Evolutionary conservation across 352 stramenopile species (phyloP), one percentile per base, ranked within the genome.

Genomic region (Pythium folliculosum): DNA sequence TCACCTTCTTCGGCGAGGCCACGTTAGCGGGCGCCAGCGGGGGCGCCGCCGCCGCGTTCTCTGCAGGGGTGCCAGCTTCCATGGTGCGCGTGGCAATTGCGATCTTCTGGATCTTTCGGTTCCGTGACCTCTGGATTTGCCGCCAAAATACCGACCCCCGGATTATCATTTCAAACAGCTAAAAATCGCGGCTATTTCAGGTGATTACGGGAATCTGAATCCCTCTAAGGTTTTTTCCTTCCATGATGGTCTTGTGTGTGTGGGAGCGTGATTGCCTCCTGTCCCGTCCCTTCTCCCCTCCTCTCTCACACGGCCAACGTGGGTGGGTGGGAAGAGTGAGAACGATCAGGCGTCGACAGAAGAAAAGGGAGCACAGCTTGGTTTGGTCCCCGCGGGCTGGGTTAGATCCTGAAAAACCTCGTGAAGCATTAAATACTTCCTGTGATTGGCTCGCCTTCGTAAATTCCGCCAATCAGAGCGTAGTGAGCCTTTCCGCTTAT

Each of bases 381-480:
- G 52, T 62, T 65, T 62, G 44, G 56, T 70, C 54, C 32, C 55
- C 25, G 19, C 23, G 19, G 27, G 9, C 40, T 47, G 17, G 38
- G 43, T 40, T 62, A 35, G 32, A 49, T 9, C n/a, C 16, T 32
- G 58, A 66, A 81, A 82, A 80, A 80, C 66, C 72, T 78, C 48
- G 45, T 8, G 21, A 16, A 16, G 0, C 14, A 1, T 21, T 4
- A 30, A 49, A 51, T 43, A 0, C 22, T 12, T 3, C 14, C 19
- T 14, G 0, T 59, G 72, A 85, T 85, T 85, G 72, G 77, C 30
- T 54, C 13, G 35, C 12, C 14, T 16, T 8, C 25, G 22, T 54
- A 48, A 30, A 70, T 73, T 72, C 63, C 70, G 63, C 77, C 77
- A 82, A 84, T 84, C 60, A 69, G 6, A 35, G 55, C 10, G 2